A percentile compares a stretch with the other conserved stretches of the same genome.
Conservation (phyloP, 1,139 yeast species). For the Wickerhamomyces sp. region DNA sequence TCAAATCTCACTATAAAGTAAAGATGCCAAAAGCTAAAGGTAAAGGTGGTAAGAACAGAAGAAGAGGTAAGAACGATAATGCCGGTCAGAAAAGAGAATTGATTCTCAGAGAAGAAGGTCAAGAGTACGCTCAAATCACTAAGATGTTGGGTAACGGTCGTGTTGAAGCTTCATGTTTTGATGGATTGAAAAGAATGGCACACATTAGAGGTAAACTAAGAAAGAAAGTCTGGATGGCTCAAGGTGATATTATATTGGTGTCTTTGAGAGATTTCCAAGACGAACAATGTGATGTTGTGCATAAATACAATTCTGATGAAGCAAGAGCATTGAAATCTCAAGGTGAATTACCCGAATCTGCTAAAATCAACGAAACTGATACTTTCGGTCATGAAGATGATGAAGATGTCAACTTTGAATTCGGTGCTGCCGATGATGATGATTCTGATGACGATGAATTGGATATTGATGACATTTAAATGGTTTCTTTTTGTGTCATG, state of each 20-base stretch:
- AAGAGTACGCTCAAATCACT: constrained; percentile 97
- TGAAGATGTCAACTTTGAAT: constrained; percentile 97
- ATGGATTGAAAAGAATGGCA: constrained; percentile 89
- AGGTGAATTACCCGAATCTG: constrained; percentile 96
- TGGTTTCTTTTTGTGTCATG: constrained; percentile 3
- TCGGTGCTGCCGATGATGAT: constrained; percentile 87
- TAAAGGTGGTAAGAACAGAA: constrained; percentile 68
- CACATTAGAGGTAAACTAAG: constrained; percentile 98
- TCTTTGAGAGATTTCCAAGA: constrained; percentile 98
- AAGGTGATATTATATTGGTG: constrained; percentile 94
- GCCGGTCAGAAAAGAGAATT: constrained; percentile 92
- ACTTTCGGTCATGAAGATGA: constrained; percentile 96
- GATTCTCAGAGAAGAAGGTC: constrained; percentile 89
- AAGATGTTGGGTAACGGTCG: constrained; percentile 99
- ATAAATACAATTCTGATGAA: constrained; percentile 95
- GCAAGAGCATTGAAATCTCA: constrained; percentile 93
- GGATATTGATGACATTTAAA: constrained; percentile 76
- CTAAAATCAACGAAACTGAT: constrained; percentile 96
- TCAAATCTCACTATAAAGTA: background rate
- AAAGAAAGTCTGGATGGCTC: constrained; percentile 99
- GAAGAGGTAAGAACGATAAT: constrained; percentile 98
- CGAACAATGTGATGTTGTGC: constrained; percentile 96
- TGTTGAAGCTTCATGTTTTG: constrained; percentile 91
- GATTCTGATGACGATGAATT: constrained; percentile 74
- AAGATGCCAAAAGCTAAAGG: constrained; percentile 54